Evolutionary conservation across 1,284 basidiomycete species (phyloP).

Genomic region (Wallemia mellicola): DNA sequence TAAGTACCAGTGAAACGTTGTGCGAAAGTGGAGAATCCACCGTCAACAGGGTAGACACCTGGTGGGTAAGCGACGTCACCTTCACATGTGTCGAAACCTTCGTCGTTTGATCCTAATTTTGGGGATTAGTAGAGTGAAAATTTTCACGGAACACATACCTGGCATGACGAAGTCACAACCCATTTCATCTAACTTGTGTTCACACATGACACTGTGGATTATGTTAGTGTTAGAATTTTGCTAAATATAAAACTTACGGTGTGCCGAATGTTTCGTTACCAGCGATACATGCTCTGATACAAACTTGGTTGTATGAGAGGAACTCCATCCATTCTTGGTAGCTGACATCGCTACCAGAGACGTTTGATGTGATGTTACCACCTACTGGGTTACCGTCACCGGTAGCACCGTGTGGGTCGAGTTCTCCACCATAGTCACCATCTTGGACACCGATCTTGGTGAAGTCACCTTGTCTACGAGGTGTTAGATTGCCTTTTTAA

Average conservation of each 20-base stretch:
- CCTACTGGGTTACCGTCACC: conserved; percentile 22
- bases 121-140: too few species aligned
- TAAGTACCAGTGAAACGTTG: neutral
- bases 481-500: too few species aligned
- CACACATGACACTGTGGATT: conserved; percentile 6
- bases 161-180: conserved; percentile 40
- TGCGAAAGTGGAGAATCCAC: neutral
- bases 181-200: conserved; percentile 13
- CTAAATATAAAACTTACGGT: too few species aligned
- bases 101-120: too few species aligned
- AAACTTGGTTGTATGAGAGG: conserved; percentile 17
- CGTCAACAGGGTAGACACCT: conserved; percentile 1
- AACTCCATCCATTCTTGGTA: conserved; percentile 22
- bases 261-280: conserved; percentile 15
- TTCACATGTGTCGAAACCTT: conserved; percentile 22
- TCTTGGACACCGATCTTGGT: conserved; percentile 21
- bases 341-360: conserved; percentile 19
- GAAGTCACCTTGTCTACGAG: conserved; percentile 25
- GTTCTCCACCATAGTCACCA: conserved; percentile 20
- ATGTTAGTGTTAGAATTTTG: too few species aligned
- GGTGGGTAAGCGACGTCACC: neutral
- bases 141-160: conserved; percentile 31
- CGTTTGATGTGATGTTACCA: conserved; percentile 23
- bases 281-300: conserved; percentile 17
- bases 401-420: conserved; percentile 21